Evolutionary conservation across 2,329 filamentous ascomycete genomes (phyloP), one percentile per base, ranked within the genome.

Genomic region (Verruconis gallopava): DNA sequence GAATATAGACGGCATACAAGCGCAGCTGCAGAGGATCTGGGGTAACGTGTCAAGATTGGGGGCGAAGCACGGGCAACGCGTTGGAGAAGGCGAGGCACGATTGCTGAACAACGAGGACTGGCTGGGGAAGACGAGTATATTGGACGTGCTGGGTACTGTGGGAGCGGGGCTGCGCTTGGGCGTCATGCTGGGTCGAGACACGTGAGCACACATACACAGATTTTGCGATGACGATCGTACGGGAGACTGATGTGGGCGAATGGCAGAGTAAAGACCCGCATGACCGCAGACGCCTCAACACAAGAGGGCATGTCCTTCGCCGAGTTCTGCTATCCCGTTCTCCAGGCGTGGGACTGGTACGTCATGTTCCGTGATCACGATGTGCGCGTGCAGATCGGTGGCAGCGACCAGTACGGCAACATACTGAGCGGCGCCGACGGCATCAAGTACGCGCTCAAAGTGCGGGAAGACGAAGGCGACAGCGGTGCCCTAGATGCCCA

Each of bases 321-420:
- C 25, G 91, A 98, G 57, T 94, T 98, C 60, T 74, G 78, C 33
- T 98, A 98, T 55, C 91, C 93, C 1, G 64, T 98, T 13, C 75
- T 96, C 53, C 91, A 98, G 58, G 86, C 81, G 17, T 96, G 88
- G 81, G 91, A 98, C 59, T 98, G 88, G 75, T 96, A 85, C 84
- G 72, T 83, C 51, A 72, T 96, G 64, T 93, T 83, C 61, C 71
- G 74, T 9, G 15, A 11, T 37, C 72, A 70, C 40, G 69, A 72
- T 37, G 70, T 86, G 6, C 80, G 88, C 55, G 73, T 96, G 57
- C 86, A 98, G 62, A 84, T 98, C 40, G 91, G 91, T 44, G 91
- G 91, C 30, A 86, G 86, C 4, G 91, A 98, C 57, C 91, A 98
- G 63, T 96, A 81, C 57, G 91, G 91, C 48, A 98, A 98, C 62